A percentile compares a stretch with the other conserved stretches of the same genome.
Evolutionary conservation across 2,329 filamentous ascomycete species (phyloP).

Genomic region (Ophiostoma pallidulum): DNA sequence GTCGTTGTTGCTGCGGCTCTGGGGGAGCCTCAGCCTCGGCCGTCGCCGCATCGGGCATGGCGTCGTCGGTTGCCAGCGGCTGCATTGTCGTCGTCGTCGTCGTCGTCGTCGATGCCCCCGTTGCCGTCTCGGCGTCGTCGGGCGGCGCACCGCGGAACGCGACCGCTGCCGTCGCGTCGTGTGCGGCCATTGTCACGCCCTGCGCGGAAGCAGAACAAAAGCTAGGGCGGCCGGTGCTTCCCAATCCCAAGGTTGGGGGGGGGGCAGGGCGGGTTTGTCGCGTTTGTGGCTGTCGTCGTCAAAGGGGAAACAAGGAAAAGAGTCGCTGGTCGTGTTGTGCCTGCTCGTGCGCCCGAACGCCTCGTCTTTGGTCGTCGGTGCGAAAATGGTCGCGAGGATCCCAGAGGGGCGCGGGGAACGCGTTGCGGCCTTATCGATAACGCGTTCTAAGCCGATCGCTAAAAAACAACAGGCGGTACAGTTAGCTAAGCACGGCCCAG

Average conservation of each 20-base stretch:
- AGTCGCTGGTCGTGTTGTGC: too few relatives aligned
- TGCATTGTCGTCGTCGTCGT: not conserved
- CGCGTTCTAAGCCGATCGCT: not conserved
- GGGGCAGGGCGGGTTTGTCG: too few relatives aligned
- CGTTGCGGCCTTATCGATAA: constrained; percentile 11
- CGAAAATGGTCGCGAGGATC: too few relatives aligned
- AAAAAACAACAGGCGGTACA: too few relatives aligned
- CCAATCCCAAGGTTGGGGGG: too few relatives aligned
- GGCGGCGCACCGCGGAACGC: not conserved
- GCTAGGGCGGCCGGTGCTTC: too few relatives aligned
- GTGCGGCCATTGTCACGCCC: constrained; percentile 4
- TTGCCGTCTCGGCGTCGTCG: not conserved
- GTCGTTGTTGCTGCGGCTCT: not conserved
- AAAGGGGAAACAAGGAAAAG: too few relatives aligned
- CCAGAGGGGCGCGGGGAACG: constrained; percentile 2
- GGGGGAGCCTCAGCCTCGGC: not conserved
- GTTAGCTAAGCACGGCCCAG: too few relatives aligned
- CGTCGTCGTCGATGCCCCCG: not conserved
- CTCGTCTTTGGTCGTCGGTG: too few relatives aligned
- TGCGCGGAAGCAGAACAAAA: too few relatives aligned
- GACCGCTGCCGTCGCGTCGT: constrained; percentile 2
- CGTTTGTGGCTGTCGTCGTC: too few relatives aligned
- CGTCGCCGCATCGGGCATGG: not conserved
- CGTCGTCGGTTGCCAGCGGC: constrained; percentile 4
- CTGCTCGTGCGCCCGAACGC: too few relatives aligned